Evolutionary conservation across 2,329 filamentous ascomycete species (phyloP).

Genomic region (Verticillium nonalfalfae): DNA sequence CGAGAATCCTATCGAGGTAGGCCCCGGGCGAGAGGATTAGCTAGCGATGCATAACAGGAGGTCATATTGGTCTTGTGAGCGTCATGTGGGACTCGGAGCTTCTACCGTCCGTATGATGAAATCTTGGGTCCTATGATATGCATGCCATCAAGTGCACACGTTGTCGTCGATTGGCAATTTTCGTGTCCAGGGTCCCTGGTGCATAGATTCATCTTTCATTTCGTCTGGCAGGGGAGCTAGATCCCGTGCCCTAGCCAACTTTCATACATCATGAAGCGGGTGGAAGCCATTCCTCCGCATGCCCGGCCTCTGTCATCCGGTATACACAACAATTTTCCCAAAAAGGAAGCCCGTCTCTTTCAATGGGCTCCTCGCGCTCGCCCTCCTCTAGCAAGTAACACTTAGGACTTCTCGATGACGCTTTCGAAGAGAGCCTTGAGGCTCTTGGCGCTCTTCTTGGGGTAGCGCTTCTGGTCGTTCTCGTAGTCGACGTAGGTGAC

Average conservation of each 20-base stretch:
- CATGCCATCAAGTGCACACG: background rate
- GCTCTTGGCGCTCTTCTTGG: conserved; percentile 76
- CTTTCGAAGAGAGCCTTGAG: conserved; percentile 66
- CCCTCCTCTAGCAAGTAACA: background rate
- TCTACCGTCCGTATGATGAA: background rate
- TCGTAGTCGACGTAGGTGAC: conserved; percentile 80
- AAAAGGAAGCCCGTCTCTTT: background rate
- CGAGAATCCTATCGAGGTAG: background rate
- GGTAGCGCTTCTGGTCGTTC: conserved; percentile 69
- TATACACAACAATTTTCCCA: background rate
- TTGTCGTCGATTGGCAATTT: background rate
- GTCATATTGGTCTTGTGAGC: background rate
- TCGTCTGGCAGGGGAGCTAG: background rate
- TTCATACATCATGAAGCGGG: background rate
- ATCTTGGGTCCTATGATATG: background rate
- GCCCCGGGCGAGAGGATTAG: background rate
- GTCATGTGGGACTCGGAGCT: background rate
- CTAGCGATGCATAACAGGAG: background rate
- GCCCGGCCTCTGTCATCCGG: background rate
- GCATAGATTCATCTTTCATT: background rate
- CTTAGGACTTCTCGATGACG: conserved; percentile 57
- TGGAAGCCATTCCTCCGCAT: background rate
- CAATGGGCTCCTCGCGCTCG: background rate
- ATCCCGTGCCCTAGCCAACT: background rate
- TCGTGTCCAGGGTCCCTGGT: background rate